phyloP scores from a whole-genome alignment of 225 moss, liverwort and hornwort genomes.

The Anthoceros angustus region DNA sequence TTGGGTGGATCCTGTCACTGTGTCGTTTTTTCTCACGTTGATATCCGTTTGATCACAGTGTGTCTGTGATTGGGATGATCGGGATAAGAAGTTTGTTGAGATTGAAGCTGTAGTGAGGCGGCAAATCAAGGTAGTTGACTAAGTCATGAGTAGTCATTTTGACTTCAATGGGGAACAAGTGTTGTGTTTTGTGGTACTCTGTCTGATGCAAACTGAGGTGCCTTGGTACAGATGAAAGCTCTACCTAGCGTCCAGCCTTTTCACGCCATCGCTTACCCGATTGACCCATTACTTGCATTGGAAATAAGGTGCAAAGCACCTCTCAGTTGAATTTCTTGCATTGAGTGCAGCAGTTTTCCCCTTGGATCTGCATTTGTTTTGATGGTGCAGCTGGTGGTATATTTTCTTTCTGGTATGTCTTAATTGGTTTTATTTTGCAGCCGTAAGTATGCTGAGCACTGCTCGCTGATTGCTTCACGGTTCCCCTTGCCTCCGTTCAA shows the following conservation, averaged over 20 bases:
- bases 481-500: slow-evolving; percentile 42
- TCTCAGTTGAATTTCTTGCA: background rate
- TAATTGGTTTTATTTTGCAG: slow-evolving; percentile 20
- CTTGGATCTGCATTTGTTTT: background rate
- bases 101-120: slow-evolving; percentile 78
- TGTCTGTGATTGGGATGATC: slow-evolving; percentile 96
- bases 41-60: slow-evolving; percentile 29
- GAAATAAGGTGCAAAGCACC: slow-evolving; percentile 56
- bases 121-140: slow-evolving; percentile 58
- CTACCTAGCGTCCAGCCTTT: slow-evolving; percentile 97
- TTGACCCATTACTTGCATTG: slow-evolving; percentile 71
- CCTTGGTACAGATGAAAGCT: slow-evolving; percentile 55
- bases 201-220: background rate
- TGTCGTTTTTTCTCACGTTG: background rate
- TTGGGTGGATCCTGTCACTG: background rate
- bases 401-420: slow-evolving; percentile 1
- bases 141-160: background rate
- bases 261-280: slow-evolving; percentile 97
- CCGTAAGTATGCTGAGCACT: slow-evolving; percentile 94
- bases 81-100: slow-evolving; percentile 76
- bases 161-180: background rate
- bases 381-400: background rate
- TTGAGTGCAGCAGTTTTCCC: background rate
- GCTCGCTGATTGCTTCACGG: slow-evolving; percentile 73
- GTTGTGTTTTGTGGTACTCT: background rate